These are phyloP conservation scores for Ichthyophthirius multifiliis DNA, from an alignment of 169 alveolate species.

Conservation along the genomic window DNA sequence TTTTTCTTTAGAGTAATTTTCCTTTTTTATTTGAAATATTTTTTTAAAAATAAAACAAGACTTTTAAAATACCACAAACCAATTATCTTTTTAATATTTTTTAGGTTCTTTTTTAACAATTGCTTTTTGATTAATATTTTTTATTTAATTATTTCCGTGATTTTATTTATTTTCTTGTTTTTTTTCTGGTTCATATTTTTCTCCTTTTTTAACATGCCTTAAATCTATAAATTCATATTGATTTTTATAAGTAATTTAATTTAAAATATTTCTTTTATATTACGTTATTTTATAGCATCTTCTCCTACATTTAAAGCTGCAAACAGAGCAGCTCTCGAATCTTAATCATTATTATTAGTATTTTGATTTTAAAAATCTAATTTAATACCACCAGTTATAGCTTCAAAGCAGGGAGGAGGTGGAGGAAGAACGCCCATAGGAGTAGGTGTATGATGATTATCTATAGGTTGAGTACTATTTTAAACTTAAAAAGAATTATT, in stretches of 20 bases:
- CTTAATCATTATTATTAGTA: not conserved
- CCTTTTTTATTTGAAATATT: not conserved
- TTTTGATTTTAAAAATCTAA: not conserved
- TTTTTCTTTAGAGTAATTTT: slow-evolving; percentile 24
- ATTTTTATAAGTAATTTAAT: not conserved
- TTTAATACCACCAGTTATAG: too few species aligned
- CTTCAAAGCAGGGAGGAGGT: slow-evolving; percentile 19
- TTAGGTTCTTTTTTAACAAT: slow-evolving; percentile 25
- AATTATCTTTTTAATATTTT: slow-evolving; percentile 29
- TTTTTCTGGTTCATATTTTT: not conserved
- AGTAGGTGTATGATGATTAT: slow-evolving; percentile 23
- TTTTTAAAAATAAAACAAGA: not conserved
- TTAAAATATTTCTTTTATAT: not conserved
- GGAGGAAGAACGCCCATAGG: slow-evolving; percentile 26
- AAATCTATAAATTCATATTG: not conserved
- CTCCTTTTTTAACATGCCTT: not conserved
- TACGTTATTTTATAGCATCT: slow-evolving; percentile 24
- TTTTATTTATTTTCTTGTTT: too few species aligned
- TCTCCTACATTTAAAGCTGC: slow-evolving; percentile 33
- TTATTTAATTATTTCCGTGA: too few species aligned
- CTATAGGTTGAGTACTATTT: not conserved
- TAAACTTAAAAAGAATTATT: too few species aligned
- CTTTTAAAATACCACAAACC: not conserved
- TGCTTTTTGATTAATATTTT: too few species aligned
- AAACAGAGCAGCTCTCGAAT: slow-evolving; percentile 10